Evolutionary conservation across 495 filamentous ascomycete species (phyloP).

Genomic region (Aspergillus nanangensis): DNA sequence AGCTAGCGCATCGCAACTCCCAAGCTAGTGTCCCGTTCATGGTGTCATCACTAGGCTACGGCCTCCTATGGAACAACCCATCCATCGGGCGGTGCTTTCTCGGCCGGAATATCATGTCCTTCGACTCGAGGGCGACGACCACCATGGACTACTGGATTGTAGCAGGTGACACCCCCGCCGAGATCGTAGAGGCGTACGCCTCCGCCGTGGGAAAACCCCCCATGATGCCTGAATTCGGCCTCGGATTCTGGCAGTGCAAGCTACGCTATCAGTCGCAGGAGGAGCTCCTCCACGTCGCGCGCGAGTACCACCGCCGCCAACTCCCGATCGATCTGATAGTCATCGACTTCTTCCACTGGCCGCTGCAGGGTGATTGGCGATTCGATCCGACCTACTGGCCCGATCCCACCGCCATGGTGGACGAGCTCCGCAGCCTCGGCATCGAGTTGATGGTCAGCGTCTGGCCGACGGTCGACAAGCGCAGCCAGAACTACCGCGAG

Average conservation of each 20-base stretch:
- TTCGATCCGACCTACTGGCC: slow-evolving; percentile 25
- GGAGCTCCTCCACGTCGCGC: slow-evolving; percentile 20
- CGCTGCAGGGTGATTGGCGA: slow-evolving; percentile 30
- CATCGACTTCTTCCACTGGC: slow-evolving; percentile 32
- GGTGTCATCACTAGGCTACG: no score
- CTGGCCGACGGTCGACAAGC: slow-evolving; percentile 28
- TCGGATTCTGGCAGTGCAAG: slow-evolving; percentile 31
- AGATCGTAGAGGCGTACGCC: no score
- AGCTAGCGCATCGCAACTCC: no score
- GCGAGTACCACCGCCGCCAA: slow-evolving; percentile 14
- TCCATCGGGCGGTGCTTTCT: no score
- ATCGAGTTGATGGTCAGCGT: slow-evolving; percentile 30
- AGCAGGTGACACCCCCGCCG: no score
- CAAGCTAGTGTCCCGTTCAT: no score
- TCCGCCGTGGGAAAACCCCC: no score
- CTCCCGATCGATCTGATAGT: slow-evolving; percentile 28
- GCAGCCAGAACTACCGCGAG: slow-evolving; percentile 24
- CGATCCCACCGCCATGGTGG: slow-evolving; percentile 18
- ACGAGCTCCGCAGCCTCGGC: slow-evolving; percentile 21
- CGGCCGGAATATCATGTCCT: no score
- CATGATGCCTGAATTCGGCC: slow-evolving; percentile 25
- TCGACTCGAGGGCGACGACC: no score
- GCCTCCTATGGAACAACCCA: no score
- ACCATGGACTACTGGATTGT: no score
- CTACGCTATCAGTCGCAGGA: slow-evolving; percentile 30